phyloP scores from a whole-genome alignment of 805 yeast genomes.

The Yarrowia hollandica region DNA sequence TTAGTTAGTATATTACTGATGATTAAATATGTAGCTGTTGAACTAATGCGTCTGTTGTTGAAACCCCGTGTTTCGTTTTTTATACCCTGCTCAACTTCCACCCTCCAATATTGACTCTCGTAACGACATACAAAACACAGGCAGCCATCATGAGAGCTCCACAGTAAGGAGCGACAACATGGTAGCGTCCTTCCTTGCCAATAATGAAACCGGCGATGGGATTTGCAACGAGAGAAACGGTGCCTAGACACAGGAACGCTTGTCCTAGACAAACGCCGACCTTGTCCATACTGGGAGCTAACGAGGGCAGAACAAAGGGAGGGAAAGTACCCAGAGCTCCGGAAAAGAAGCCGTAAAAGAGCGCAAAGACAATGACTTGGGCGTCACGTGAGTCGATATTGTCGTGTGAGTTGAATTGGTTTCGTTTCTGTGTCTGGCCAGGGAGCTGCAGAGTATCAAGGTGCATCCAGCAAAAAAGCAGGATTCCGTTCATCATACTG shows the following conservation, averaged over 20 bases:
- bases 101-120: constrained; percentile 9
- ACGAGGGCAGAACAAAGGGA: constrained; percentile 29
- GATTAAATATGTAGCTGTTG: too few relatives aligned
- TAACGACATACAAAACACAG: background rate
- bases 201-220: constrained; percentile 41
- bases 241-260: constrained; percentile 59
- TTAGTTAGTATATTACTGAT: too few relatives aligned
- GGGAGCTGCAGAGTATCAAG: background rate
- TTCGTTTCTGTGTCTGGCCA: background rate
- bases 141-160: constrained; percentile 23
- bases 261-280: constrained; percentile 55
- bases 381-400: constrained; percentile 28
- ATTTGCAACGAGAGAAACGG: constrained; percentile 43
- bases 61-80: too few relatives aligned
- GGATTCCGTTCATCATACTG: constrained; percentile 39
- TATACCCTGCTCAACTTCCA: background rate
- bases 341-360: constrained; percentile 37
- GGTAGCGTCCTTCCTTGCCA: constrained; percentile 31
- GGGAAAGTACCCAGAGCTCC: constrained; percentile 35
- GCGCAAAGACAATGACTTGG: constrained; percentile 35
- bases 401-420: constrained; percentile 1
- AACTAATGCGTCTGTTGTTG: too few relatives aligned
- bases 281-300: constrained; percentile 47
- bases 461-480: constrained; percentile 40
- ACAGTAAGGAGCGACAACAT: constrained; percentile 19